phyloP scores from a whole-genome alignment of 306 rosid genomes.

The Medicago ruthenica region DNA sequence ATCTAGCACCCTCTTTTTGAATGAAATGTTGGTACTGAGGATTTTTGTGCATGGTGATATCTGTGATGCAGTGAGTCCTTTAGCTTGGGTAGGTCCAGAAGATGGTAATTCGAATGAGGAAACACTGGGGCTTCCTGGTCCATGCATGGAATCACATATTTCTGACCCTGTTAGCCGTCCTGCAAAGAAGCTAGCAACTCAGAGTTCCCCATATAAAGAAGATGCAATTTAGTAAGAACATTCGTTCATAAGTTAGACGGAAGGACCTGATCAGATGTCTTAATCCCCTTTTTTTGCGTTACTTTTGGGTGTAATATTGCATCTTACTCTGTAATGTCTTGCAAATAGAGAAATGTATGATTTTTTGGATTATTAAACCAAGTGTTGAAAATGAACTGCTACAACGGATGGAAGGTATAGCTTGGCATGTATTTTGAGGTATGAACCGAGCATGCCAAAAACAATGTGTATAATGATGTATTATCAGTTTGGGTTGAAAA shows the following conservation, averaged over 20 bases:
- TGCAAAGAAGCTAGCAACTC: constrained; percentile 64
- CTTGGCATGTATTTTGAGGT: constrained; percentile 29
- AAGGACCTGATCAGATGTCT: constrained; percentile 38
- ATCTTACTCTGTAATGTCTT: constrained; percentile 3
- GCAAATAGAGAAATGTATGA: constrained; percentile 6
- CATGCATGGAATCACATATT: constrained; percentile 37
- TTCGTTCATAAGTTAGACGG: constrained; percentile 30
- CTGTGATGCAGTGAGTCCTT: constrained; percentile 63
- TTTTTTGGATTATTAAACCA: constrained; percentile 12
- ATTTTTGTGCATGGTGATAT: constrained; percentile 28
- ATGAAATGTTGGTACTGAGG: constrained; percentile 1
- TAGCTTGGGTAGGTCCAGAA: constrained; percentile 65
- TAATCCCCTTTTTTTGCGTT: constrained; percentile 24
- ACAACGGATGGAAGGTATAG: constrained; percentile 19
- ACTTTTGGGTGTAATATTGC: constrained; percentile 26
- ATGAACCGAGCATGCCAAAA: constrained; percentile 25
- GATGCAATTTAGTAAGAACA: constrained; percentile 31
- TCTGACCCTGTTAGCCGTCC: constrained; percentile 54
- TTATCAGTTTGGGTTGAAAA: constrained; percentile 3
- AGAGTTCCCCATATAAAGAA: constrained; percentile 38
- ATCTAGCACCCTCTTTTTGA: constrained; percentile 22
- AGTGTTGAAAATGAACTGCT: constrained; percentile 29
- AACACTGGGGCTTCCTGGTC: constrained; percentile 39
- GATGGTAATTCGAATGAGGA: constrained; percentile 45
- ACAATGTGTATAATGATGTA: constrained; percentile 26